These are phyloP conservation scores for Candida vartiovaarae DNA, from an alignment of 805 yeast genomes.

Conservation along the genomic window DNA sequence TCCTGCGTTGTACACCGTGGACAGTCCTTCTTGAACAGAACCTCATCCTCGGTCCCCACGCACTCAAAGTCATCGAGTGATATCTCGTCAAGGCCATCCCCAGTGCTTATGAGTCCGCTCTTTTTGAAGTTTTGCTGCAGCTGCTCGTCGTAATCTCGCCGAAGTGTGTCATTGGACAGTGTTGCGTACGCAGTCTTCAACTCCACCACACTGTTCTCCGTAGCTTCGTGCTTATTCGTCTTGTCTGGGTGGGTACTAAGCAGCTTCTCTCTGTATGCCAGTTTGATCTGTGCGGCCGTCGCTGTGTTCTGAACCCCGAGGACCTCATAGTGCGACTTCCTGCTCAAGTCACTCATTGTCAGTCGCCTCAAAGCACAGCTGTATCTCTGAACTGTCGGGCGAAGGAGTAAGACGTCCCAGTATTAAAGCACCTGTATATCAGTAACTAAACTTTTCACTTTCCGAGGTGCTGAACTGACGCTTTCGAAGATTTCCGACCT, in stretches of 20 bases:
- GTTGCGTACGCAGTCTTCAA: conserved; percentile 62
- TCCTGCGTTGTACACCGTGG: conserved; percentile 52
- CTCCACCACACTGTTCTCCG: conserved; percentile 29
- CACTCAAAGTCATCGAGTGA: conserved; percentile 56
- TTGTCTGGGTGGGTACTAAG: conserved; percentile 80
- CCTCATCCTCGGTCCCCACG: conserved; percentile 30
- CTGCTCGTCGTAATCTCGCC: conserved; percentile 47
- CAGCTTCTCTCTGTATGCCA: conserved; percentile 57
- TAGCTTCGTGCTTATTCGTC: conserved; percentile 10
- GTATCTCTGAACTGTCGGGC: neutral
- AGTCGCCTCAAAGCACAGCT: neutral
- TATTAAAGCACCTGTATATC: neutral
- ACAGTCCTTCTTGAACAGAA: conserved; percentile 46
- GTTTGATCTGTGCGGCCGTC: conserved; percentile 37
- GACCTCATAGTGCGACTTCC: conserved; percentile 43
- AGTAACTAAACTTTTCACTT: neutral
- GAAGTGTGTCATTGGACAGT: conserved; percentile 33
- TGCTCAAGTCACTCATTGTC: conserved; percentile 7
- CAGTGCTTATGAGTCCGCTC: conserved; percentile 32
- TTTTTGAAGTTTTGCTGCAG: conserved; percentile 28
- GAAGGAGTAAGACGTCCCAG: neutral
- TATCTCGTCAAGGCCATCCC: conserved; percentile 64
- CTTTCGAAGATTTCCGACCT: conserved; percentile 1
- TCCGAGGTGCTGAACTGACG: conserved; percentile 1
- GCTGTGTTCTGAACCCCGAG: conserved; percentile 43